Evolutionary conservation across 2,329 filamentous ascomycete genomes (phyloP).

Genomic region (Arthroderma sp.): DNA sequence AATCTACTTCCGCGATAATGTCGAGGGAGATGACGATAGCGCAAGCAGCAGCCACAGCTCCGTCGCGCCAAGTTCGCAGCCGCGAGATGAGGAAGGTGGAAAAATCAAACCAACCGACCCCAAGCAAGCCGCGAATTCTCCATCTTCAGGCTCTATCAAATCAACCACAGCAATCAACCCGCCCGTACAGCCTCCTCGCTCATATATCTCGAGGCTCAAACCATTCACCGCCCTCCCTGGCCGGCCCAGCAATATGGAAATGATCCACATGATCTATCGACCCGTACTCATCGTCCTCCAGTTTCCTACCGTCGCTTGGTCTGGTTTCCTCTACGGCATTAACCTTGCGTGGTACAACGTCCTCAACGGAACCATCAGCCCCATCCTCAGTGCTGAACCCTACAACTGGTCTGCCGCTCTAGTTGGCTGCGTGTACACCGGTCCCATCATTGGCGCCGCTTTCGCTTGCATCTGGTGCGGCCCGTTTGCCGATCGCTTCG

Average conservation of each 20-base stretch:
- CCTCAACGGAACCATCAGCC: background rate
- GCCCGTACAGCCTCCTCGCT: conserved; percentile 1
- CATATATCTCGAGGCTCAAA: conserved; percentile 11
- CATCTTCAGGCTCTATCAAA: too few relatives aligned
- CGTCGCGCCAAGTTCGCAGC: background rate
- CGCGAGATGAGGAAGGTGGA: conserved; percentile 1
- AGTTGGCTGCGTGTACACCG: too few relatives aligned
- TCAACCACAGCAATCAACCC: background rate
- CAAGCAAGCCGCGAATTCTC: too few relatives aligned
- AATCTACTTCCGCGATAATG: conserved; percentile 35
- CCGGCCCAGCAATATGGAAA: conserved; percentile 7
- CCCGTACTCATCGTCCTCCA: conserved; percentile 18
- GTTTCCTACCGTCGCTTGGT: conserved; percentile 15
- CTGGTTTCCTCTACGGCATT: conserved; percentile 19
- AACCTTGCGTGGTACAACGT: conserved; percentile 7
- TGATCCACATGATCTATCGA: conserved; percentile 14
- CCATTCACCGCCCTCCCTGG: conserved; percentile 14
- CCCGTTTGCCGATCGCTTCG: background rate
- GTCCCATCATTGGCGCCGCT: too few relatives aligned
- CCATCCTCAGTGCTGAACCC: background rate
- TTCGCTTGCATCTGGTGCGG: background rate
- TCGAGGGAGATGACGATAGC: conserved; percentile 16
- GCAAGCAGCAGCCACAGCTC: conserved; percentile 3
- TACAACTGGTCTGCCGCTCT: background rate
- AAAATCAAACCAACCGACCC: background rate